phyloP scores from a whole-genome alignment of 805 yeast genomes.

The Teunomyces kruisii region DNA sequence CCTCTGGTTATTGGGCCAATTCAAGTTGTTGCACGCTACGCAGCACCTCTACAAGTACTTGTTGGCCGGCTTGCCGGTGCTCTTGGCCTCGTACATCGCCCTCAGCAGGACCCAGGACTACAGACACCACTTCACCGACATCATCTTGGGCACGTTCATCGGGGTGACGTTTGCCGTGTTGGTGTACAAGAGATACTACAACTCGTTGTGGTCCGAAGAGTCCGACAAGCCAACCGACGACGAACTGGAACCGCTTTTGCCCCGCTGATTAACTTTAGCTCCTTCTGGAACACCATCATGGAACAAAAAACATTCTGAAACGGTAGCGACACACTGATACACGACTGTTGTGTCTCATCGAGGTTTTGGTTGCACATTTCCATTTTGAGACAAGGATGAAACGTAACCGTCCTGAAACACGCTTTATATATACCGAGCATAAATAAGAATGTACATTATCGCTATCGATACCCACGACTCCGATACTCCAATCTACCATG shows the following conservation, averaged over 20 bases:
- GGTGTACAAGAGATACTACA: conserved; percentile 11
- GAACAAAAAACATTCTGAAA: neutral
- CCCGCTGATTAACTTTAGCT: too few species aligned
- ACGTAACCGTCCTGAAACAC: neutral
- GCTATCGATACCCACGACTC: neutral
- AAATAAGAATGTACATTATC: neutral
- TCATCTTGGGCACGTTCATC: conserved; percentile 26
- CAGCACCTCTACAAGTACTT: conserved; percentile 20
- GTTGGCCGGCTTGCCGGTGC: conserved; percentile 18
- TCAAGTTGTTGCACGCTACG: conserved; percentile 13
- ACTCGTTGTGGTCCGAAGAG: conserved; percentile 8
- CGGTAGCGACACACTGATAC: too few species aligned
- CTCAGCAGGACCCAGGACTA: conserved; percentile 35
- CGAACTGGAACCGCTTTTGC: conserved; percentile 5
- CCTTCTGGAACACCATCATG: too few species aligned
- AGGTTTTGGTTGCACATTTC: conserved; percentile 1
- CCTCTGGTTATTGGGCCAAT: conserved; percentile 34
- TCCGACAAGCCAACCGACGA: conserved; percentile 7
- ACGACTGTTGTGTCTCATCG: neutral
- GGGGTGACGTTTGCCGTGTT: conserved; percentile 22
- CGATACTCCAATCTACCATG: neutral
- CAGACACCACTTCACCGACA: conserved; percentile 36
- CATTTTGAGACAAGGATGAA: conserved; percentile 1
- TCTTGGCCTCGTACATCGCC: conserved; percentile 32
- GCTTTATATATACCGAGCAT: neutral